Conservation (phyloP, 2,329 filamentous ascomycete species). For the Fonsecaea monophora region DNA sequence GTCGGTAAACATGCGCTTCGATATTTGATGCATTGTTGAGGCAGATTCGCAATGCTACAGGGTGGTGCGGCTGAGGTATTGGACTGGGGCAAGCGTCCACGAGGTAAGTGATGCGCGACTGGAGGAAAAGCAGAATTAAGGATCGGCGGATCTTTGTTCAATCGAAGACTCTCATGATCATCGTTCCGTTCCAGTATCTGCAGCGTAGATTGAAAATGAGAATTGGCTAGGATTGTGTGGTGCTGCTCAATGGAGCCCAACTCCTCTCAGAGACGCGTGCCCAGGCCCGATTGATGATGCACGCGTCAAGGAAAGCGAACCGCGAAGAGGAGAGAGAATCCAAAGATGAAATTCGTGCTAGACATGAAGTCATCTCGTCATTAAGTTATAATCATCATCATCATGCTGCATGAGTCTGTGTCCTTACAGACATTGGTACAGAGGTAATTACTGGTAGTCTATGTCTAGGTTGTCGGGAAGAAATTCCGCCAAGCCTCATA, state of each 20-base stretch:
- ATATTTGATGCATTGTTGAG: slow-evolving; percentile 45
- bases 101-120: background rate
- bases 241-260: background rate
- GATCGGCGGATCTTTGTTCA: background rate
- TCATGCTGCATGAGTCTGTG: slow-evolving; percentile 17
- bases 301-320: background rate
- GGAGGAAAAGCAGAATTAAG: background rate
- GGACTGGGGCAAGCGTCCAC: background rate
- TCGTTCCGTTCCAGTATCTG: background rate
- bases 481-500: slow-evolving; percentile 3
- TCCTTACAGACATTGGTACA: slow-evolving; percentile 9
- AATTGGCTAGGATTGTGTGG: background rate
- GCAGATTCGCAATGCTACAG: background rate
- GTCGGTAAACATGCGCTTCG: slow-evolving; percentile 52
- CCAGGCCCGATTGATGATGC: background rate
- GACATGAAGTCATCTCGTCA: background rate
- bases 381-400: slow-evolving; percentile 12
- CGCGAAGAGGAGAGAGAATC: background rate
- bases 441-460: slow-evolving; percentile 21
- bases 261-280: background rate
- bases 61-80: background rate
- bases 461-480: slow-evolving; percentile 18
- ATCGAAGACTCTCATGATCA: background rate
- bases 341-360: background rate
- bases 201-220: background rate